Conservation (phyloP, 805 yeast species). For the Pichia sporocuriosa region DNA sequence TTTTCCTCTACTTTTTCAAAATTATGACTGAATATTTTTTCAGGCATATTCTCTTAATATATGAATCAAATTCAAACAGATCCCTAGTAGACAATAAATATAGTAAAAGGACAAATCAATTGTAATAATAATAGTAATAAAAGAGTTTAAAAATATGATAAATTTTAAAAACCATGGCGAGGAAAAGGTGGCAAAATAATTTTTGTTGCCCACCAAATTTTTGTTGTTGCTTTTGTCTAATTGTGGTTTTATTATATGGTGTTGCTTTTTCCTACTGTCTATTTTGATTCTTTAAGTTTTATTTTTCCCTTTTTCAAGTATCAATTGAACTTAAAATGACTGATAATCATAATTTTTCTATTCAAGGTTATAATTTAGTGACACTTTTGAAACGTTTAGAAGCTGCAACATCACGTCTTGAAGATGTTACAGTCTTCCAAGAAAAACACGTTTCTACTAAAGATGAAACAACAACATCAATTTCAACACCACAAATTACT, state of each 20-base stretch:
- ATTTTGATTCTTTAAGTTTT: background rate
- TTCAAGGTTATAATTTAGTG: conserved; percentile 81
- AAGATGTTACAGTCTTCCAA: conserved; percentile 78
- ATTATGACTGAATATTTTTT: conserved; percentile 8
- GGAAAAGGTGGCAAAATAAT: too few relatives aligned
- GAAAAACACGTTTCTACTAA: conserved; percentile 38
- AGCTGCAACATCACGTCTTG: conserved; percentile 89
- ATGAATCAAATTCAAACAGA: background rate
- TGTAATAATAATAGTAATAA: too few relatives aligned
- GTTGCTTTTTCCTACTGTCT: background rate
- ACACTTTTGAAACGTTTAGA: conserved; percentile 77
- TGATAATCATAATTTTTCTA: conserved; percentile 33
- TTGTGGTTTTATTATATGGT: too few relatives aligned
- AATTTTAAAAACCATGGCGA: too few relatives aligned
- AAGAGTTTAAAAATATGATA: too few relatives aligned
- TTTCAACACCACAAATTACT: conserved; percentile 4
- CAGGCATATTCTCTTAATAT: background rate
- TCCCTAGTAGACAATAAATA: too few relatives aligned
- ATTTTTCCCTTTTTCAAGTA: too few relatives aligned
- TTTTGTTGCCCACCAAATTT: too few relatives aligned
- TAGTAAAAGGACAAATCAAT: too few relatives aligned
- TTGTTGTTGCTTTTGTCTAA: too few relatives aligned
- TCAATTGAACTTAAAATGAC: background rate
- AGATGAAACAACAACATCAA: conserved; percentile 13
- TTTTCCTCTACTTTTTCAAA: conserved; percentile 20